A percentile compares a stretch with the other conserved stretches of the same genome.
phyloP scores from a whole-genome alignment of 352 stramenopile genomes.

The Phytophthora pistaciae region DNA sequence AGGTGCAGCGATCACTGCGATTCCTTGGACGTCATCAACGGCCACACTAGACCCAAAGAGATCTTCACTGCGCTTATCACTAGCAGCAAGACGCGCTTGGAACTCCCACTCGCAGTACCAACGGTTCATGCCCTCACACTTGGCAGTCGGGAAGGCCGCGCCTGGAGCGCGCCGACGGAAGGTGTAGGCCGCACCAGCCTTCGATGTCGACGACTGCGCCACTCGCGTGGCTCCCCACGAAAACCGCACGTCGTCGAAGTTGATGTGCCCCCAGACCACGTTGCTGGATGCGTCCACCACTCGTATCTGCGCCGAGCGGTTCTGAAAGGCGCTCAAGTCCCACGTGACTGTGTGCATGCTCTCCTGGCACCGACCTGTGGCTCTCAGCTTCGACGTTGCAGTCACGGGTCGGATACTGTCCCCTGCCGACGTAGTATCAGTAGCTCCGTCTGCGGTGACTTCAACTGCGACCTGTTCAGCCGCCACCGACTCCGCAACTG shows the following conservation, averaged over 20 bases:
- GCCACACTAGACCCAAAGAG: conserved; percentile 89
- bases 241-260: conserved; percentile 96
- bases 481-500: conserved; percentile 42
- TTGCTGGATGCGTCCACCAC: conserved; percentile 93
- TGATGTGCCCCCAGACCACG: conserved; percentile 95
- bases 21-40: conserved; percentile 83
- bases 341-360: conserved; percentile 91
- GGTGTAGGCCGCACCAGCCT: conserved; percentile 82
- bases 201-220: conserved; percentile 63
- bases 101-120: conserved; percentile 89
- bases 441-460: conserved; percentile 18
- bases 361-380: conserved; percentile 93
- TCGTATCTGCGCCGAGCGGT: conserved; percentile 90
- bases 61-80: conserved; percentile 90
- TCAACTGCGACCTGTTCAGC: conserved; percentile 42
- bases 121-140: conserved; percentile 72
- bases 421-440: neutral
- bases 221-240: conserved; percentile 81
- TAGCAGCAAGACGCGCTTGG: conserved; percentile 87
- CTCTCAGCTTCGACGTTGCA: conserved; percentile 71
- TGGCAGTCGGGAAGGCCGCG: conserved; percentile 35
- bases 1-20: conserved; percentile 85
- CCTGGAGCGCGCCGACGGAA: conserved; percentile 76
- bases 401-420: conserved; percentile 25
- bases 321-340: conserved; percentile 86